These are phyloP conservation scores for Eremochloa ophiuroides DNA, from an alignment of 176 grass and related monocot genomes.

Conservation along the genomic window DNA sequence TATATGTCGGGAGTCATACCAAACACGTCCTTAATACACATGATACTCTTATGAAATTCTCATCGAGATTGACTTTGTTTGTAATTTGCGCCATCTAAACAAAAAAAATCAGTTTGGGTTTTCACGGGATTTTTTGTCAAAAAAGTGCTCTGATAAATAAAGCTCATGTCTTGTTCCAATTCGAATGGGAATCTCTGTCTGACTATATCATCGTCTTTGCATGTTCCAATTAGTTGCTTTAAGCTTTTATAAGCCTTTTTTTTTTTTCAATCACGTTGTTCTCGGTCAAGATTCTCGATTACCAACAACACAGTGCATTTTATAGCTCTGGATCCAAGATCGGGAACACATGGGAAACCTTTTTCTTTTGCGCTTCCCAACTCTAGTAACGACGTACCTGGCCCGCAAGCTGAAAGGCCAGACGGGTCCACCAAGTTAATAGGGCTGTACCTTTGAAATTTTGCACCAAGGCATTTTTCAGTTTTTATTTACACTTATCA, in stretches of 20 bases:
- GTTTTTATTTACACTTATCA: no score
- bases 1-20: no score
- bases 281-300: background rate
- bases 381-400: background rate
- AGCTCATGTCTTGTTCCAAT: background rate
- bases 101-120: background rate
- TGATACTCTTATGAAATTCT: no score
- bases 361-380: background rate
- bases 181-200: background rate
- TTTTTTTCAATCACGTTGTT: background rate
- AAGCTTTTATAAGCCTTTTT: background rate
- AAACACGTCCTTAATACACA: no score
- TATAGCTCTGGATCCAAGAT: conserved; percentile 13
- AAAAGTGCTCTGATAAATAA: background rate
- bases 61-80: no score
- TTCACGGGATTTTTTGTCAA: background rate
- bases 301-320: background rate
- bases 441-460: no score
- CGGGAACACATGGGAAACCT: background rate
- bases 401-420: background rate
- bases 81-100: background rate
- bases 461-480: no score
- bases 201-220: background rate
- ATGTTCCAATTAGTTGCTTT: background rate
- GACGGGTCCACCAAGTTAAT: no score